phyloP scores from a whole-genome alignment of 345 rosid genomes.

The Cardamine resedifolia region DNA sequence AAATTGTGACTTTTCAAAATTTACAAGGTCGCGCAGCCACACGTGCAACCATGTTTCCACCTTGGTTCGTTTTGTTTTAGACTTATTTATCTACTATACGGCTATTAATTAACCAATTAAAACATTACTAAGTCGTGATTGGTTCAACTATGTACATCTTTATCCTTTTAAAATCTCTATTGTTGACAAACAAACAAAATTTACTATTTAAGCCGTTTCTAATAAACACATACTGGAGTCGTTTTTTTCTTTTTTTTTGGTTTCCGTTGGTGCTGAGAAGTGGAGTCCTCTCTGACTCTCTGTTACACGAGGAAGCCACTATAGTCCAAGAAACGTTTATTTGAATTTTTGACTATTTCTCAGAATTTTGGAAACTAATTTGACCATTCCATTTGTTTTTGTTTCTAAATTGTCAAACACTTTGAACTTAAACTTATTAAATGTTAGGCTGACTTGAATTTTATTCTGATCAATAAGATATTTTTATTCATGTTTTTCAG shows the following conservation, averaged over 20 bases:
- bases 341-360: constrained; percentile 21
- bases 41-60: constrained; percentile 43
- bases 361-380: neutral
- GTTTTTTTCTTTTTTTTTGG: neutral
- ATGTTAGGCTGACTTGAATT: constrained; percentile 22
- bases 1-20: constrained; percentile 9
- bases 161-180: neutral
- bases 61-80: constrained; percentile 3
- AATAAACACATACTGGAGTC: neutral
- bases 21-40: constrained; percentile 35
- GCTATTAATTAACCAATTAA: neutral
- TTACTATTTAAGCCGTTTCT: neutral
- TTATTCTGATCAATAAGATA: neutral
- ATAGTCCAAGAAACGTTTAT: constrained; percentile 16
- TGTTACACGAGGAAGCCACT: constrained; percentile 4
- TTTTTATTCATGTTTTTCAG: neutral
- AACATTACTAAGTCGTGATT: neutral
- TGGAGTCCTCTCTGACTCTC: constrained; percentile 13
- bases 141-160: neutral
- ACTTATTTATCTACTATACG: neutral
- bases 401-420: constrained; percentile 5
- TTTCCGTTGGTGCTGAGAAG: neutral
- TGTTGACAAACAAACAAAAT: neutral
- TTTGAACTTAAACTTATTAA: constrained; percentile 28
- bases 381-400: constrained; percentile 17